Conservation (phyloP, 768 basidiomycete genomes). For the Suillus luteus region DNA sequence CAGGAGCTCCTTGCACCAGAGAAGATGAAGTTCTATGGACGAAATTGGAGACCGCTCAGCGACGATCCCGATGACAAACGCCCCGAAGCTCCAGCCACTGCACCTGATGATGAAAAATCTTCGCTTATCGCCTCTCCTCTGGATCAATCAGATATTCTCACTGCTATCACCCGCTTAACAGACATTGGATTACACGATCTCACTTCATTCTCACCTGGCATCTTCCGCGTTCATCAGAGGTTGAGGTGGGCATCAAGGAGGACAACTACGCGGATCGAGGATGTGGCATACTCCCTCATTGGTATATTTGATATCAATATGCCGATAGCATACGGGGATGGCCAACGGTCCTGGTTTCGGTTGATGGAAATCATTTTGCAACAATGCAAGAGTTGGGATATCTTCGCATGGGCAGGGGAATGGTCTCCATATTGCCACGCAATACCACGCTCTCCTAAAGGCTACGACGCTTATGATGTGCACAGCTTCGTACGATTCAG, state of each 20-base stretch:
- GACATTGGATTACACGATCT: constrained; percentile 19
- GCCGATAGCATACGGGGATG: constrained; percentile 29
- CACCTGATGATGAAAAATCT: constrained; percentile 9
- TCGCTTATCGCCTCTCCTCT: constrained; percentile 11
- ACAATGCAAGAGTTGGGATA: constrained; percentile 11
- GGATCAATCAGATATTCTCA: constrained; percentile 12
- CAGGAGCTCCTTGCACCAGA: constrained; percentile 17
- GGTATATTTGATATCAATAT: constrained; percentile 27
- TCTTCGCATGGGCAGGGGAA: constrained; percentile 15
- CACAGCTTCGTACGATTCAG: neutral
- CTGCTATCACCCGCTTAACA: constrained; percentile 15
- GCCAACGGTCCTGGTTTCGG: constrained; percentile 24
- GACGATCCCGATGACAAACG: constrained; percentile 4
- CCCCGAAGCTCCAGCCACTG: constrained; percentile 15
- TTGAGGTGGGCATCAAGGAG: constrained; percentile 29
- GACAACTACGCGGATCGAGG: constrained; percentile 26
- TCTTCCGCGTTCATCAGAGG: constrained; percentile 20
- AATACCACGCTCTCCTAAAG: constrained; percentile 21
- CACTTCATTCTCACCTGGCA: constrained; percentile 16
- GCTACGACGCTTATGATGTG: constrained; percentile 25
- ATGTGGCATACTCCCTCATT: constrained; percentile 27
- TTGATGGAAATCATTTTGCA: constrained; percentile 15
- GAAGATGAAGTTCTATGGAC: constrained; percentile 22
- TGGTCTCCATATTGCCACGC: constrained; percentile 9
- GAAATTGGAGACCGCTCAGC: constrained; percentile 21